Percentiles rank a stretch among this genome's conserved stretches.
Evolutionary conservation across 75 land plant genomes (phyloP).

Genomic region (Larix kaempferi): DNA sequence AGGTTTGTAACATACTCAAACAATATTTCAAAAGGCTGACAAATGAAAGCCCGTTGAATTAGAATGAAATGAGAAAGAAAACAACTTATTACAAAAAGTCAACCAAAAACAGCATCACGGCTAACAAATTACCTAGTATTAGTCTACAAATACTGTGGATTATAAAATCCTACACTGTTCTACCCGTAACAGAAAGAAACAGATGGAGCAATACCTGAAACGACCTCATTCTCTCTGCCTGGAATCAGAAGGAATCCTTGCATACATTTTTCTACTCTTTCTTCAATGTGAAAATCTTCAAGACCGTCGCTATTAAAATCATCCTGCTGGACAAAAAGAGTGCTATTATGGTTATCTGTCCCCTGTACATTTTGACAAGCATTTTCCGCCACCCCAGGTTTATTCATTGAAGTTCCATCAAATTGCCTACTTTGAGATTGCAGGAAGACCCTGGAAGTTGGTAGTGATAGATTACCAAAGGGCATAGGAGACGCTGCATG

Average conservation of each 20-base stretch:
- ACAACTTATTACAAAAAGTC: too few relatives aligned
- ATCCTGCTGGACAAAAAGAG: constrained; percentile 3
- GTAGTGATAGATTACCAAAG: constrained; percentile 21
- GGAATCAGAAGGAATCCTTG: constrained; percentile 43
- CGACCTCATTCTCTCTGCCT: constrained; percentile 65
- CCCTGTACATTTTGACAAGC: neutral
- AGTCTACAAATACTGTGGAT: too few relatives aligned
- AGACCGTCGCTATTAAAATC: neutral
- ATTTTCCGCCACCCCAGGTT: constrained; percentile 6
- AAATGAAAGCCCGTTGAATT: too few relatives aligned
- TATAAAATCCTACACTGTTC: too few relatives aligned
- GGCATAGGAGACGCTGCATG: constrained; percentile 71
- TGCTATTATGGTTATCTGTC: neutral
- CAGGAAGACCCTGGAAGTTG: constrained; percentile 35
- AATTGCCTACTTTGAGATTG: constrained; percentile 27
- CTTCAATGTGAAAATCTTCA: constrained; percentile 62
- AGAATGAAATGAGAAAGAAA: too few relatives aligned
- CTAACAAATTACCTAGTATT: too few relatives aligned
- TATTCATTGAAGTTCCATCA: constrained; percentile 55
- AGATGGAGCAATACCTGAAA: too few relatives aligned
- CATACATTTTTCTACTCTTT: constrained; percentile 68
- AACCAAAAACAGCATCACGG: too few relatives aligned
- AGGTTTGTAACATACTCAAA: too few relatives aligned
- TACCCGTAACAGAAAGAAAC: too few relatives aligned
- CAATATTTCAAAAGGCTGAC: too few relatives aligned